Base-by-base conservation (phyloP, 176 grass and related monocot species). In the Raddia guianensis region DNA sequence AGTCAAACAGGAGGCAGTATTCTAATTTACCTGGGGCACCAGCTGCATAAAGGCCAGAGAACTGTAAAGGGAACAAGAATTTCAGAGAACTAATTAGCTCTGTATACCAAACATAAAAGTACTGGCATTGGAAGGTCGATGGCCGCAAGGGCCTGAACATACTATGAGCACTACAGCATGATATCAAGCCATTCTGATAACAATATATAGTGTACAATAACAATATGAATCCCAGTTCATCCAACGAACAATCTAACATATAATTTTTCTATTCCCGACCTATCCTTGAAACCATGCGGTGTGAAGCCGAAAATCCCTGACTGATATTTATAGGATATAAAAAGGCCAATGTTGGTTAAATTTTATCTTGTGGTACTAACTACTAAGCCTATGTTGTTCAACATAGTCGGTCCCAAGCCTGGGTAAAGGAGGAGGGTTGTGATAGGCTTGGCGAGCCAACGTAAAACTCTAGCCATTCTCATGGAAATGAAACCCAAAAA, bases 41-140 rank as follows among this genome's bases (percentile, higher is more conserved):
- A 83, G 77, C 90, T 48, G 88, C 88, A 85, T 91, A 95, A 68
- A 90, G 77, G 44, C 89, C 86, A 78, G 90, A 99, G 73, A 94
- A 91, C 96, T 99, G 88, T 42, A 92, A 79, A 87, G 44, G 37
- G 70, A 83, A 74, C 53, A 54, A 60, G 16, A 90, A 76, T 53
- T 73, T 73, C 70, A 72, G 46, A 40, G 46, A 8, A 63, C 70
- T 74, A 67, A 68, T 74, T 78, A 77, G 64, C 3, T 63, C 58
- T 83, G 16, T 68, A 37, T 62, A 16, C 12, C 76, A 81, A 86
- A 85, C 35, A 79, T 74, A 49, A 42, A 73, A 59, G 57, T 69
- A 49, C 9, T 21, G 5, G 40, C 27, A 49, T 18, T 20, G 34
- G 50, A 2, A 44, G 9, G 6, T 27, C 10, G 27, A 27, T 27